Base-by-base conservation (phyloP, 306 rosid species). In the Arachis stenosperma region DNA sequence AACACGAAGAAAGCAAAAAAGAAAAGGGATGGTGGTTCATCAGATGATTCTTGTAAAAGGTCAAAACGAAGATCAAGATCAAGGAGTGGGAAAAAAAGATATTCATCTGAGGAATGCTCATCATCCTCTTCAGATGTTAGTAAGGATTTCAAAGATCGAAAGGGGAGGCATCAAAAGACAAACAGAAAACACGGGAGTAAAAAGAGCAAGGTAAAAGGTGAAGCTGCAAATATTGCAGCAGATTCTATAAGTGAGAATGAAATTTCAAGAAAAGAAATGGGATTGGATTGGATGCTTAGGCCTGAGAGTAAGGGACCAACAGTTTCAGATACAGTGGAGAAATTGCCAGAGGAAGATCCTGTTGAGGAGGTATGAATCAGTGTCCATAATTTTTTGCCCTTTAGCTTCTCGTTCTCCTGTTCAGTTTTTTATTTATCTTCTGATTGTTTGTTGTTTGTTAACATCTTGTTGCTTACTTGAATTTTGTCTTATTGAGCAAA, bases 281-380 rank as follows among this genome's bases (percentile, higher is more conserved):
- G 98, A 55, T 79, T 91, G 79, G 92, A 94, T 73, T 94, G 98
- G 98, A 94, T 91, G 98, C 96, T 91, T 68, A 82, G 88, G 82
- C 81, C 96, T 73, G 90, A 76, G 74, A 90, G 75, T 70, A 84
- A 77, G 75, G 69, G 61, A 63, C 81, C 88, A 29, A 70, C 56
- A 17, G 75, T 81, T 70, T 50, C 50, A 8, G 87, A 81, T 65
- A 33, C 78, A 68, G 65, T 48, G 46, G 84, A 89, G 17, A 70
- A 61, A 37, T 73, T 81, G 55, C 75, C 70, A 1, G 87, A 86
- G 71, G 90, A 88, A 74, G 82, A 79, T 74, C 80, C 73, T 6
- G 70, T 56, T 6, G 87, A 83, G 67, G 95, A 91, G 90, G 97
- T 94, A 73, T 70, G 75, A 51, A 63, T 74, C 52, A 39, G 73